phyloP scores from a whole-genome alignment of 768 basidiomycete genomes.

The Pisolithus orientalis region DNA sequence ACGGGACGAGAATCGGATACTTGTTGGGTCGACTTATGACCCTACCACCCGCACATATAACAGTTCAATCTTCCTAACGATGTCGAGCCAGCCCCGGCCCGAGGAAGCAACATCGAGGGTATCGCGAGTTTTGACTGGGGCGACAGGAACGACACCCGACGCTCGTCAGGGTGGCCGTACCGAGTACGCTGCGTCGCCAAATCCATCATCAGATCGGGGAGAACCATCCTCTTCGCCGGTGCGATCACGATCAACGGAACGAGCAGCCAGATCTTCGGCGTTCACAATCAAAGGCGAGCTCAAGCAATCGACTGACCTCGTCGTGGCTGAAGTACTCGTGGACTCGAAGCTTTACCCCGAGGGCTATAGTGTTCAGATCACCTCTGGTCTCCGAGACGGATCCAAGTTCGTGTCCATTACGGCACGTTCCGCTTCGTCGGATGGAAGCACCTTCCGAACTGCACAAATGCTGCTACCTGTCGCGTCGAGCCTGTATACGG shows the following conservation, averaged over 20 bases:
- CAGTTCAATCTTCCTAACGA: slow-evolving; percentile 42
- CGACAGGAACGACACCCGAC: slow-evolving; percentile 11
- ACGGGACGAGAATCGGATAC: slow-evolving; percentile 51
- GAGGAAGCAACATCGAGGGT: slow-evolving; percentile 38
- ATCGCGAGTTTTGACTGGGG: slow-evolving; percentile 31
- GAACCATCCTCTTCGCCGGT: slow-evolving; percentile 19
- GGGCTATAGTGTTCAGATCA: slow-evolving; percentile 57
- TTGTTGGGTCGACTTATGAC: slow-evolving; percentile 51
- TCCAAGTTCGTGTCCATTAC: slow-evolving; percentile 32
- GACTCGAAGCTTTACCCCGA: slow-evolving; percentile 76
- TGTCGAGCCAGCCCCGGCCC: slow-evolving; percentile 14
- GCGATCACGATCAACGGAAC: slow-evolving; percentile 31
- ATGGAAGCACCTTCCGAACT: background rate
- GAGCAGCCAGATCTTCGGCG: slow-evolving; percentile 38
- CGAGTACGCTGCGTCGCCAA: slow-evolving; percentile 20
- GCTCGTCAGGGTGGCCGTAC: slow-evolving; percentile 6
- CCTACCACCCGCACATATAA: slow-evolving; percentile 47
- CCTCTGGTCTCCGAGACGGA: slow-evolving; percentile 37
- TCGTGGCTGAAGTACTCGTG: slow-evolving; percentile 73
- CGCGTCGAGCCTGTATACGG: slow-evolving; percentile 56
- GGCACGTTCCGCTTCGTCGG: slow-evolving; percentile 7
- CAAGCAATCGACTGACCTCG: slow-evolving; percentile 55
- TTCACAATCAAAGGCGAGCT: slow-evolving; percentile 61
- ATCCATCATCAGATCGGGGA: slow-evolving; percentile 10
- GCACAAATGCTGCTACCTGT: slow-evolving; percentile 40